phyloP scores from a whole-genome alignment of 495 filamentous ascomycete genomes.

The Apiosordaria backusii region DNA sequence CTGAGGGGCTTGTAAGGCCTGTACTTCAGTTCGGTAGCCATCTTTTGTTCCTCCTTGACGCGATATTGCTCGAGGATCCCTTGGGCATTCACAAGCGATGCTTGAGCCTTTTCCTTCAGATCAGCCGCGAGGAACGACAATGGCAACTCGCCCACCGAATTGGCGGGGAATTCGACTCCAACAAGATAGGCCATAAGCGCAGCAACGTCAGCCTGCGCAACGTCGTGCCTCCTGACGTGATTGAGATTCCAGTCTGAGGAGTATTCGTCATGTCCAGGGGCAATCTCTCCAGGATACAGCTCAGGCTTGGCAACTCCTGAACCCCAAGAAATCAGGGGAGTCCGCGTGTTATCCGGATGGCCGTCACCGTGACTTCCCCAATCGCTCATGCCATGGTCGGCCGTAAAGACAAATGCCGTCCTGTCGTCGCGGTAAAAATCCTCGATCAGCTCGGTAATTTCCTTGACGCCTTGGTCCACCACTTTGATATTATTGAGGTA shows the following conservation, averaged over 20 bases:
- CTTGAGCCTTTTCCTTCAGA: conserved; percentile 74
- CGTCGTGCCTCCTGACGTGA: conserved; percentile 79
- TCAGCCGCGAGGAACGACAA: conserved; percentile 72
- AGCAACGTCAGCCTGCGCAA: conserved; percentile 91
- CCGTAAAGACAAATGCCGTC: conserved; percentile 95
- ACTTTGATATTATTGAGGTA: conserved; percentile 94
- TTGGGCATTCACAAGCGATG: conserved; percentile 78
- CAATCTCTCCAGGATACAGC: conserved; percentile 47
- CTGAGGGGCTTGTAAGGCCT: conserved; percentile 62
- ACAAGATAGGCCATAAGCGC: conserved; percentile 95
- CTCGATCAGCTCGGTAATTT: conserved; percentile 76
- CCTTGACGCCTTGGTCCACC: conserved; percentile 82
- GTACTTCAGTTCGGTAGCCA: conserved; percentile 68
- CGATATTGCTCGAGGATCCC: conserved; percentile 95
- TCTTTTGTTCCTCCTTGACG: conserved; percentile 89
- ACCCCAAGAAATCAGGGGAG: conserved; percentile 91
- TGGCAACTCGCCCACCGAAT: conserved; percentile 93
- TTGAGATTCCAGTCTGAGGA: conserved; percentile 85
- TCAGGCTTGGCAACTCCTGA: conserved; percentile 81
- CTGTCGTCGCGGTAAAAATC: conserved; percentile 90
- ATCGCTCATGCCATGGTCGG: conserved; percentile 98
- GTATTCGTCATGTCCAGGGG: conserved; percentile 86
- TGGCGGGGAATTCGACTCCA: conserved; percentile 87
- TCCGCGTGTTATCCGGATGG: conserved; percentile 95
- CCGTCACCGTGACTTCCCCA: conserved; percentile 97